phyloP scores from a whole-genome alignment of 192 early-diverging fungal genomes.

The Dimargaris xerosporica region DNA sequence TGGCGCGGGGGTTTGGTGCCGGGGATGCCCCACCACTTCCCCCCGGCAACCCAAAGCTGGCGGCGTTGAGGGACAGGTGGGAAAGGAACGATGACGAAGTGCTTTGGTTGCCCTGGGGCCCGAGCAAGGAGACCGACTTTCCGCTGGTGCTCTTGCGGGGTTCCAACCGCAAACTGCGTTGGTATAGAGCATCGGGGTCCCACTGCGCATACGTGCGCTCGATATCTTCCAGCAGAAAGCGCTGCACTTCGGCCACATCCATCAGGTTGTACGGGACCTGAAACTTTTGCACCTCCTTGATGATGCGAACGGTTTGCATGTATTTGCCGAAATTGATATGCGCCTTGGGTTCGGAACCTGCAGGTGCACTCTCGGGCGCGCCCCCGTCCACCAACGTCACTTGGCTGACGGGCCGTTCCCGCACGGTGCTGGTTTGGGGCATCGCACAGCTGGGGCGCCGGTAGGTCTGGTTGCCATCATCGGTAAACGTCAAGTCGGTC shows the following conservation, averaged over 20 bases:
- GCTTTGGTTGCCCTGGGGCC: too few species aligned
- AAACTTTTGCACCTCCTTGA: constrained; percentile 60
- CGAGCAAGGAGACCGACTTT: too few species aligned
- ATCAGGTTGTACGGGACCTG: constrained; percentile 50
- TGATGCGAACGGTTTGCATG: constrained; percentile 37
- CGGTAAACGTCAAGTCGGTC: constrained; percentile 69
- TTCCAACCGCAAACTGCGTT: constrained; percentile 6
- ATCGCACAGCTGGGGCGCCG: constrained; percentile 21
- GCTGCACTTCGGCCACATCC: constrained; percentile 28
- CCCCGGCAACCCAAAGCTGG: too few species aligned
- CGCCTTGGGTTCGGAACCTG: constrained; percentile 16
- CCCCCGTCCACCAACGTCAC: background rate
- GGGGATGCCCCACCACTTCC: too few species aligned
- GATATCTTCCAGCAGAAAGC: constrained; percentile 30
- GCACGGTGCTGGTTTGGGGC: background rate
- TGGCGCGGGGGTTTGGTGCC: too few species aligned
- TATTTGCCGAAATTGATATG: constrained; percentile 79
- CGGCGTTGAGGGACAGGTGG: too few species aligned
- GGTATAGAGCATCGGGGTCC: background rate
- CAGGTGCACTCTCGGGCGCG: background rate
- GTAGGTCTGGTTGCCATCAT: constrained; percentile 65
- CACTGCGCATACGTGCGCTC: constrained; percentile 16
- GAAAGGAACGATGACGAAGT: too few species aligned
- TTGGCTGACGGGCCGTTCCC: background rate
- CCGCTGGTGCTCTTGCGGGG: background rate